Conservation (phyloP, 257 asterid species). For the Scutellaria minor region DNA sequence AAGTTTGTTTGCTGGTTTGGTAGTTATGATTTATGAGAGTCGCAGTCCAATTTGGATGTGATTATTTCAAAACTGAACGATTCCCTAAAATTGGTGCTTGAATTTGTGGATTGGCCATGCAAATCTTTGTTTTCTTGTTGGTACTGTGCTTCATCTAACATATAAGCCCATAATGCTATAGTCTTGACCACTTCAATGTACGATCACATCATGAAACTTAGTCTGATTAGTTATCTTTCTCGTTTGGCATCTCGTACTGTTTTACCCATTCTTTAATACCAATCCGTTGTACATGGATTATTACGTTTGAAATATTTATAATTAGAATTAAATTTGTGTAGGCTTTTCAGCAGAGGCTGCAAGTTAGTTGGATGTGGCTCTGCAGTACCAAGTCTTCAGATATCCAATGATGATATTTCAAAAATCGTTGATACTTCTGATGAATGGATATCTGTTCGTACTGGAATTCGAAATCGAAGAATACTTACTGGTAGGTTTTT, state of each 20-base stretch:
- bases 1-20: no score
- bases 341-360: constrained; percentile 70
- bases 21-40: background rate
- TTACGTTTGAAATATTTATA: constrained; percentile 31
- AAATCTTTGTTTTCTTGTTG: background rate
- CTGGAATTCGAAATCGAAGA: constrained; percentile 87
- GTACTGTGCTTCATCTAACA: background rate
- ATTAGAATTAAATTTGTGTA: constrained; percentile 31
- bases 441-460: constrained; percentile 84
- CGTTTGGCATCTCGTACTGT: background rate
- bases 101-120: constrained; percentile 1
- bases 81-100: background rate
- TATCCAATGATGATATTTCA: constrained; percentile 82
- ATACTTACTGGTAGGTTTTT: constrained; percentile 67
- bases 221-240: constrained; percentile 22
- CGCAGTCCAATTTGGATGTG: background rate
- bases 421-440: constrained; percentile 73
- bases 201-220: background rate
- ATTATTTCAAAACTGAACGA: background rate
- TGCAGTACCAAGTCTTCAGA: constrained; percentile 65
- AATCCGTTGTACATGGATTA: background rate
- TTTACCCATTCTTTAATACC: background rate
- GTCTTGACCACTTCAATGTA: background rate
- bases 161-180: background rate
- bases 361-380: constrained; percentile 92